Base-by-base conservation (phyloP, 2,329 filamentous ascomycete species). In the Neofusicoccum laricinum region DNA sequence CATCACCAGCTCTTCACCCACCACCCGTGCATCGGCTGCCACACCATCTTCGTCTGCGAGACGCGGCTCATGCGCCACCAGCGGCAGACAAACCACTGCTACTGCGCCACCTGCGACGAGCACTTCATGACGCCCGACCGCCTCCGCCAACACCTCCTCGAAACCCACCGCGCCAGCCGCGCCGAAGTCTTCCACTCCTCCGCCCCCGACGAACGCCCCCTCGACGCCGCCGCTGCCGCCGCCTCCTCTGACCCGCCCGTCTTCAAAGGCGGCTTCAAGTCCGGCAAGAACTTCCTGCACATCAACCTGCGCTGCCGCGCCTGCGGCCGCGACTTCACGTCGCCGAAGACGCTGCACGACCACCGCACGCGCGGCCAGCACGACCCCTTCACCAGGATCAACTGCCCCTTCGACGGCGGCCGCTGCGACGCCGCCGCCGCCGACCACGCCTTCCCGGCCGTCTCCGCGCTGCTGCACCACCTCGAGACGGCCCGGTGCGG, bases 21-120 rank as follows among this genome's bases (percentile, higher is more conserved):
- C 46, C 63, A 64, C 36, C 53, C 63, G n/a, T 64, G 63, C 40
- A 64, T 64, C 45, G 45, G 53, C n/a, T 64, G 63, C 55, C 55
- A 64, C 55, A 32, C n/a, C 3, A 61, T 64, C 7, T 64, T 46
- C 38, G 15, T 64, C 63, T 53, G 63, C 53, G 63, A 64, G 25
- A 30, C 45, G 21, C 53, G 63, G 1, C 38, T 64, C 19, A 61
- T 64, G 34, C 43, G 5, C 4, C 63, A 64, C 15, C 63, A 64
- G 21, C 53, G 55, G 15, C 53, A 19, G 10, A 64, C 63, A 2
- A 30, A 32, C 10, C 63, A 64, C 53, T 64, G 63, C 46, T 25
- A 64, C n/a, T 64, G 63, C 45, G 21, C 53, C 12, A 46, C 19
- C 25, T 64, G 63, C 55, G 30, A 45, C 6, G 53, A 59, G 45